Evolutionary conservation across 305 asterid genomes (phyloP).

Genomic region (Nicotiana rustica): DNA sequence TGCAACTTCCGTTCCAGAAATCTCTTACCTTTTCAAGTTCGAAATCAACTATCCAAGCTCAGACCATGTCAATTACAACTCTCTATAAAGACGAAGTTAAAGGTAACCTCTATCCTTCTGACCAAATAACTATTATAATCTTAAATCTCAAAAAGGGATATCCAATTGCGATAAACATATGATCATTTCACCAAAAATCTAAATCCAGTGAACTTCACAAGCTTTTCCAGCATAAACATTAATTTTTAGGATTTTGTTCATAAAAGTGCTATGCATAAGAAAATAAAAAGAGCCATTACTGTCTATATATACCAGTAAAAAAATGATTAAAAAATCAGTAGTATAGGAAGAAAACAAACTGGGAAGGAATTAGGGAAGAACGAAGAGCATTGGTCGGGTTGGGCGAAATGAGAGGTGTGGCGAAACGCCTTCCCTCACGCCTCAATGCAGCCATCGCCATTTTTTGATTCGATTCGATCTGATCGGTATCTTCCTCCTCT

Average conservation of each 20-base stretch:
- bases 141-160: background rate
- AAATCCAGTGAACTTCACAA: background rate
- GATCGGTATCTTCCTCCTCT: conserved; percentile 28
- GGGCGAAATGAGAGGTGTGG: conserved; percentile 63
- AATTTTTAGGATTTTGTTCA: background rate
- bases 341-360: conserved; percentile 44
- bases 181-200: background rate
- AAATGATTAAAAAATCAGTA: background rate
- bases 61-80: conserved; percentile 3
- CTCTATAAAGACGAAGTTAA: background rate
- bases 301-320: background rate
- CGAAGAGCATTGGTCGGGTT: conserved; percentile 61
- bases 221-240: background rate
- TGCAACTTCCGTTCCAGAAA: conserved; percentile 19
- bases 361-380: conserved; percentile 59
- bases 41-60: conserved; percentile 1
- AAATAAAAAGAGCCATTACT: background rate
- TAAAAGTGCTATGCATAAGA: background rate
- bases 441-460: conserved; percentile 94
- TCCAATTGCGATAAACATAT: background rate
- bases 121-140: conserved; percentile 4
- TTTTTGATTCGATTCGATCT: conserved; percentile 49
- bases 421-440: conserved; percentile 89
- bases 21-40: background rate
- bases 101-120: background rate